These are phyloP conservation scores for Coemansia sp. DNA, from an alignment of 192 early-diverging fungal species.

Conservation along the genomic window DNA sequence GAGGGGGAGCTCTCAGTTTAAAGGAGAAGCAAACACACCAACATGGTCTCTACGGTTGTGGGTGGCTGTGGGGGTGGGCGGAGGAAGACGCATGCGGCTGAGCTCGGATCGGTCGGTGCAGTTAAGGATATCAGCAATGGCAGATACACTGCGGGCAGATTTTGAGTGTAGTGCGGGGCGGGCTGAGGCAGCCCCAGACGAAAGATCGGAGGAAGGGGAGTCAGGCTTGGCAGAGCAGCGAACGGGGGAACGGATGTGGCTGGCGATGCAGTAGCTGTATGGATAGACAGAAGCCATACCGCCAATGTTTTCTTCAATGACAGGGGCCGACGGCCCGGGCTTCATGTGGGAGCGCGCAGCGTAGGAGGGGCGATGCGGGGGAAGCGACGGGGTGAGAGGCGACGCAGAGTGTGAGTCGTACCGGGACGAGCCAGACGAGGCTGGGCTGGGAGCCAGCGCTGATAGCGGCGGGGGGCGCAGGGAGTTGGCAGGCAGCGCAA, in stretches of 20 bases:
- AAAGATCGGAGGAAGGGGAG: constrained; percentile 13
- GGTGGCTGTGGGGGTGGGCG: constrained; percentile 46
- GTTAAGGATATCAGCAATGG: constrained; percentile 56
- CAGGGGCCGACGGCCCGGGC: constrained; percentile 22
- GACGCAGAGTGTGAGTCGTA: constrained; percentile 11
- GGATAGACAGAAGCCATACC: constrained; percentile 52
- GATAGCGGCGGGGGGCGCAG: constrained; percentile 1
- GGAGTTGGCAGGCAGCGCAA: constrained; percentile 1
- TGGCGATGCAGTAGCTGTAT: constrained; percentile 53
- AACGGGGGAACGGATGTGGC: constrained; percentile 51
- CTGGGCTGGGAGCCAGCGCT: constrained; percentile 14
- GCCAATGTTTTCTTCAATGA: constrained; percentile 48
- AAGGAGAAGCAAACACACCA: constrained; percentile 22
- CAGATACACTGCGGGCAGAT: constrained; percentile 51
- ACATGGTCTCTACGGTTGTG: constrained; percentile 36
- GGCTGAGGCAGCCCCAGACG: constrained; percentile 4
- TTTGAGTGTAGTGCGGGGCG: constrained; percentile 44
- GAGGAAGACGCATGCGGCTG: constrained; percentile 52
- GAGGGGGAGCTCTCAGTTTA: constrained; percentile 12
- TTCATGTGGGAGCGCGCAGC: constrained; percentile 16
- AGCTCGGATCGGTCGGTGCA: constrained; percentile 57
- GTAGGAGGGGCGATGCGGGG: constrained; percentile 27
- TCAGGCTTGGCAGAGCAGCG: constrained; percentile 18
- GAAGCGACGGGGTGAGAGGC: constrained; percentile 21
- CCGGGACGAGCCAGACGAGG: constrained; percentile 26